Percentiles rank a stretch among this genome's conserved stretches.
These are phyloP conservation scores for Peniophora sp. DNA, from an alignment of 1,284 basidiomycete species.

Conservation along the genomic window DNA sequence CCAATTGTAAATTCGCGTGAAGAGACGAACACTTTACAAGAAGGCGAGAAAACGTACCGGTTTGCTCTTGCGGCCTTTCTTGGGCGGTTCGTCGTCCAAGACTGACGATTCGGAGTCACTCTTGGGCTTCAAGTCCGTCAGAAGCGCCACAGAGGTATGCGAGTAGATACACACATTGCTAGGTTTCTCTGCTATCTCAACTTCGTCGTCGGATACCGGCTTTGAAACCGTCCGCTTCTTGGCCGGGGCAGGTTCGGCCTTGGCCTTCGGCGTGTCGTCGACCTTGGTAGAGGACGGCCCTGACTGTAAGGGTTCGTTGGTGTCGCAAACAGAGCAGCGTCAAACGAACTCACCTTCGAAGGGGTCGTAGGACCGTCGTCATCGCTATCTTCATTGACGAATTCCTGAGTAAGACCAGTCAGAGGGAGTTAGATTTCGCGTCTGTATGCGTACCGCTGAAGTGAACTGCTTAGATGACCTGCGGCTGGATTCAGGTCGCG, in stretches of 20 bases:
- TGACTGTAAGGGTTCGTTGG: no score
- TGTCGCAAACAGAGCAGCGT: no score
- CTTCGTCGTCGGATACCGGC: constrained; percentile 4
- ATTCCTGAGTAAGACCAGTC: no score
- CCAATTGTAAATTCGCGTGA: no score
- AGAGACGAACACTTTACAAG: neutral
- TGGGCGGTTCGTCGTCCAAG: constrained; percentile 48
- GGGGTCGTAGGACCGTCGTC: no score
- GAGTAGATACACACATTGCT: neutral
- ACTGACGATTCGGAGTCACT: constrained; percentile 58
- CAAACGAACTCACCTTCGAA: no score
- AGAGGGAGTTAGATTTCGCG: no score
- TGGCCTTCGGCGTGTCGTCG: neutral
- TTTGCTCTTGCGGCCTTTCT: constrained; percentile 22
- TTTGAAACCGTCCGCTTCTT: neutral
- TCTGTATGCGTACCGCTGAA: no score
- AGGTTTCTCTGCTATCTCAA: neutral
- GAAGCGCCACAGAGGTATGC: neutral
- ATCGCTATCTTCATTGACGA: no score
- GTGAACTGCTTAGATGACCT: no score
- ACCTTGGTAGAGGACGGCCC: neutral
- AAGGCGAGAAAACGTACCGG: neutral
- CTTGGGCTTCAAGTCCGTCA: constrained; percentile 17
- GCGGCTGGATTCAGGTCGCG: no score
- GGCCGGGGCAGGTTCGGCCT: constrained; percentile 1